Evolutionary conservation across 371 early-diverging fungal genomes (phyloP), one percentile per base, ranked within the genome.

Genomic region (Zychaea mexicana): DNA sequence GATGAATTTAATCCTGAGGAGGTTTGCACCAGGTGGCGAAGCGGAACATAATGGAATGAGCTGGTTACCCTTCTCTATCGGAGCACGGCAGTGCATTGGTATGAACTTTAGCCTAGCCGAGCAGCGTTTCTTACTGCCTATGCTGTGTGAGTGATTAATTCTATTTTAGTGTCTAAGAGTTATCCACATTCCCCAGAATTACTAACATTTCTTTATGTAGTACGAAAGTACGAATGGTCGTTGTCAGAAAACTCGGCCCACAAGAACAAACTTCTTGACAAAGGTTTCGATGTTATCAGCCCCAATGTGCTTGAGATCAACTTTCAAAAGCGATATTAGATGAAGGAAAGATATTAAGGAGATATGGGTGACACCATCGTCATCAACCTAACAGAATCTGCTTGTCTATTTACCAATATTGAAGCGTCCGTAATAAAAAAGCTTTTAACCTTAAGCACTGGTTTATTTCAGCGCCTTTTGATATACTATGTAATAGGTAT

Each of bases 41-140:
- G 60, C 46, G 12, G 60, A 69, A 24, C 27, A 52, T 3, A n/a
- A 49, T 30, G 65, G 65, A 15, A 28, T 65, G 15, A 68, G 77
- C 7, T 87, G 78, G 78, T 47, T 81, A 12, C 85, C 87, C 26
- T 87, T 87, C 59, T 72, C 80, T 59, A 68, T 72, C 32, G 87
- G 86, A 8, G 52, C 74, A 3, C 77, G 86, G 39, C 76, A 82
- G 62, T 87, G 89, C 52, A 71, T 85, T 46, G 89, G 85, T 30
- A 76, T 81, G 74, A 79, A 85, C 45, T 87, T 88, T 58, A 79
- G 84, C 2, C 66, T 87, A 57, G 64, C 78, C 9, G 83, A 84
- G 31, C 86, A 85, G 68, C 75, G 83, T n/a, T 68, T 85, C 8
- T 27, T 84, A 2, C 67, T 85, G n/a, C 61, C 81, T 5, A 76